Percentiles rank a stretch among this genome's conserved stretches.
These are phyloP conservation scores for Setaria viridis DNA, from an alignment of 202 grass and related monocot species.

Conservation along the genomic window DNA sequence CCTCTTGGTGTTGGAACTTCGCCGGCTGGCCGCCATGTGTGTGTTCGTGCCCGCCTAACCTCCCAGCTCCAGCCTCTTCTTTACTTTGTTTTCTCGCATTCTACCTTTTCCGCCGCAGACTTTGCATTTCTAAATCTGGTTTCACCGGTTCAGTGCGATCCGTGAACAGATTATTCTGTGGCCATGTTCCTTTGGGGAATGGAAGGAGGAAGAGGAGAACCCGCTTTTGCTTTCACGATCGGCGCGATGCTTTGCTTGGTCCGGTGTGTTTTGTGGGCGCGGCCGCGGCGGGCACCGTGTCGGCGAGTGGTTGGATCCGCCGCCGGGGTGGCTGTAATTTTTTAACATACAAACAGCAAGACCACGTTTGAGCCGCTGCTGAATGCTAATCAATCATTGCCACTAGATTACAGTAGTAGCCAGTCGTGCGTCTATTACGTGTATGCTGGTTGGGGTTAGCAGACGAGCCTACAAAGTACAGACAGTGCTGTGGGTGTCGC, in stretches of 20 bases:
- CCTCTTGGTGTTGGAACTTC: background rate
- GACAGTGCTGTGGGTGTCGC: background rate
- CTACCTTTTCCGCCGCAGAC: background rate
- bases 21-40: background rate
- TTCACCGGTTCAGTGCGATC: conserved; percentile 22
- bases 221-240: background rate
- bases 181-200: background rate
- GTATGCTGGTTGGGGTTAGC: background rate
- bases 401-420: too few species aligned
- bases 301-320: conserved; percentile 33
- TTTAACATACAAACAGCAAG: background rate
- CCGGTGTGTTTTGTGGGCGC: conserved; percentile 1
- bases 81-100: background rate
- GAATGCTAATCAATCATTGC: background rate
- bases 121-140: background rate
- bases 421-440: background rate
- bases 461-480: too few species aligned
- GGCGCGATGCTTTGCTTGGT: conserved; percentile 29
- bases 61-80: background rate
- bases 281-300: background rate
- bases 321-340: background rate
- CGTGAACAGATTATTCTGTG: background rate
- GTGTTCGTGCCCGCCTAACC: background rate
- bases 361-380: background rate
- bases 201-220: background rate